Evolutionary conservation across 305 asterid species (phyloP).

Genomic region (Euphrasia arctica): DNA sequence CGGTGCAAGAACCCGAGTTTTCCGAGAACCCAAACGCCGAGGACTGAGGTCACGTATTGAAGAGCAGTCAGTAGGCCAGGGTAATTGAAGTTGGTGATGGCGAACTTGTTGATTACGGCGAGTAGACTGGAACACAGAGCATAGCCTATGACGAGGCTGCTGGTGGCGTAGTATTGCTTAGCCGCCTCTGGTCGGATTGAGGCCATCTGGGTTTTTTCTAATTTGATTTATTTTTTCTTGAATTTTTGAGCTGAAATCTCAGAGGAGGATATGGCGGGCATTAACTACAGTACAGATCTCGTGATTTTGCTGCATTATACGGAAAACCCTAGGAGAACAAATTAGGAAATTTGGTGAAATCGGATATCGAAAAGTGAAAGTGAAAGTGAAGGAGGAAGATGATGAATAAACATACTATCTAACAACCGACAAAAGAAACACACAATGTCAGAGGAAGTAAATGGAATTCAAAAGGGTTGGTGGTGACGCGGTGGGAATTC

Average conservation of each 20-base stretch:
- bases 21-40: conserved; percentile 83
- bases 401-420: not conserved
- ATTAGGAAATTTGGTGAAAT: not conserved
- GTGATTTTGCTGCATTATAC: not conserved
- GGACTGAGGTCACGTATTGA: conserved; percentile 81
- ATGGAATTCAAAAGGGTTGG: not conserved
- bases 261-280: not conserved
- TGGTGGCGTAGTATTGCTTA: conserved; percentile 64
- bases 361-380: not conserved
- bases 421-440: conserved; percentile 5
- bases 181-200: conserved; percentile 54
- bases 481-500: not conserved
- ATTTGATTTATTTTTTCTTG: not conserved
- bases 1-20: conserved; percentile 75
- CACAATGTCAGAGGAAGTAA: not conserved
- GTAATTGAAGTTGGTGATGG: conserved; percentile 83
- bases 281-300: not conserved
- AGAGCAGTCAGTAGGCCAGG: conserved; percentile 92
- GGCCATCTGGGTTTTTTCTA: conserved; percentile 38
- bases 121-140: conserved; percentile 93
- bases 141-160: conserved; percentile 84
- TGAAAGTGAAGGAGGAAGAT: not conserved
- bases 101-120: conserved; percentile 88
- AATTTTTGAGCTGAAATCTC: not conserved
- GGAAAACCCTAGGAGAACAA: not conserved